Conservation (phyloP, 202 grass and related monocot species). For the Digitaria exilis region DNA sequence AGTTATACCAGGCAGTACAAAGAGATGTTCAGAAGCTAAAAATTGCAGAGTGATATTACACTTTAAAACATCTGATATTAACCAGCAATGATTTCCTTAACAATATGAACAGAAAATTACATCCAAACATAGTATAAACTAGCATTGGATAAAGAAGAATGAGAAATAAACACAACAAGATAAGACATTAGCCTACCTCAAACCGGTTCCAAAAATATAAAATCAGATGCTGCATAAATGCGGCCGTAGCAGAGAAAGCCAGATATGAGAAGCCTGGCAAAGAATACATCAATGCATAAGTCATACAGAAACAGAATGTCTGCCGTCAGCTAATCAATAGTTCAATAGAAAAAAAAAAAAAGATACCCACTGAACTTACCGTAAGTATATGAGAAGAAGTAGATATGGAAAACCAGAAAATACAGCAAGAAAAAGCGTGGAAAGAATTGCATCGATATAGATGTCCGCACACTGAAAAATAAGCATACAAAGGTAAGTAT, state of each 20-base stretch:
- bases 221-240: constrained; percentile 99
- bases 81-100: not conserved
- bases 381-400: constrained; percentile 97
- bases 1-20: not conserved
- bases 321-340: not conserved
- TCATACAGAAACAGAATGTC: constrained; percentile 31
- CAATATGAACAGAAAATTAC: not conserved
- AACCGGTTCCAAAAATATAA: constrained; percentile 99
- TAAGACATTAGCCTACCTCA: constrained; percentile 63
- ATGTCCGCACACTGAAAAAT: constrained; percentile 85
- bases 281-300: constrained; percentile 17
- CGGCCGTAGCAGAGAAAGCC: constrained; percentile 90
- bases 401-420: constrained; percentile 99
- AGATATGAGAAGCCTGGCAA: constrained; percentile 92
- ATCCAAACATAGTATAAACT: constrained; percentile 15
- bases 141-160: not conserved
- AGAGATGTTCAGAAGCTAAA: constrained; percentile 16
- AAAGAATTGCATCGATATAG: constrained; percentile 99
- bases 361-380: constrained; percentile 46
- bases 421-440: constrained; percentile 99
- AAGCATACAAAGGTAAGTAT: constrained; percentile 26
- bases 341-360: not conserved
- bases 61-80: not conserved
- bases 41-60: not conserved
- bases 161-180: constrained; percentile 2